Evolutionary conservation across 495 filamentous ascomycete species (phyloP).

Genomic region (Neurospora sp.): DNA sequence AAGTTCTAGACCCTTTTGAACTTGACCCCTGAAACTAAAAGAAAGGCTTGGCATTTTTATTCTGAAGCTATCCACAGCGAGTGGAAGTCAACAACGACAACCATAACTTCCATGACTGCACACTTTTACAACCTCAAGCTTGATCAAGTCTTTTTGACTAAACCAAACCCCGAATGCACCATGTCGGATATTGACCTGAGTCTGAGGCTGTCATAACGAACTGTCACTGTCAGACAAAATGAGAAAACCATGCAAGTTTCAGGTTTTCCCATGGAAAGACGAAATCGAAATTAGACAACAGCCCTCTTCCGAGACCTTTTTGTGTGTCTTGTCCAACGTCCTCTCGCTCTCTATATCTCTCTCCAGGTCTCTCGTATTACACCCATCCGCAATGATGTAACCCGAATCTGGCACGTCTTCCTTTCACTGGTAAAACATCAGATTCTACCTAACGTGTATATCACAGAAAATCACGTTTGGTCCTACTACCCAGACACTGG

Average conservation of each 20-base stretch:
- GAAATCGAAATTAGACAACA: neutral
- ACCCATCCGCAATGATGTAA: neutral
- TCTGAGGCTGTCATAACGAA: neutral
- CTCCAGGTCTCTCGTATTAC: neutral
- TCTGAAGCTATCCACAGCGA: neutral
- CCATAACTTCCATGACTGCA: neutral
- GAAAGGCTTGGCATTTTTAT: neutral
- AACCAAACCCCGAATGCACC: neutral
- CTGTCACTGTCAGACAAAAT: neutral
- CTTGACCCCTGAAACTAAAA: neutral
- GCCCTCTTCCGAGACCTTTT: neutral
- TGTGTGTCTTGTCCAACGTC: neutral
- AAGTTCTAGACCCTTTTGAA: neutral
- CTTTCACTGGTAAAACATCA: neutral
- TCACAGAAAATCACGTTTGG: neutral
- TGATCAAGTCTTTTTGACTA: neutral
- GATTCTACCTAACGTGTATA: neutral
- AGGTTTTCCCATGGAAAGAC: neutral
- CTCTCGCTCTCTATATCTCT: neutral
- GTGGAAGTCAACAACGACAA: neutral
- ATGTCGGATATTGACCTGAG: neutral
- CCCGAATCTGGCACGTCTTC: neutral
- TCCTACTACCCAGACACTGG: neutral
- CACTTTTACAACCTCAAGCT: neutral
- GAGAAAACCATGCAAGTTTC: neutral